These are phyloP conservation scores for Hypoxylon perforatum DNA, from an alignment of 495 filamentous ascomycete species.

Conservation along the genomic window DNA sequence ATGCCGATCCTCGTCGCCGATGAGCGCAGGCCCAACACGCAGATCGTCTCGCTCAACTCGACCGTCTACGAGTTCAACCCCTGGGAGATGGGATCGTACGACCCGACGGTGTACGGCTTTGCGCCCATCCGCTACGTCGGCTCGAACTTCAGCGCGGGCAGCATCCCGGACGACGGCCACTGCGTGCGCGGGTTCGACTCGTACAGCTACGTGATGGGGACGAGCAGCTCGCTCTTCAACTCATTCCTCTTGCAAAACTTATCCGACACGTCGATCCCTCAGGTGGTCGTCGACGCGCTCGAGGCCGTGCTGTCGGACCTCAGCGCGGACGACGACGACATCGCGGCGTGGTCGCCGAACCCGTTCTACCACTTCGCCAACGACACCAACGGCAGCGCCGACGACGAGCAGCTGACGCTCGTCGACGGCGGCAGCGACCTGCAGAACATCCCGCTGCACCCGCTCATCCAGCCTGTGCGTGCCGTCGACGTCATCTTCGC, in stretches of 20 bases:
- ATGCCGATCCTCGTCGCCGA: slow-evolving; percentile 87
- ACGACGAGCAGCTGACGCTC: slow-evolving; percentile 70
- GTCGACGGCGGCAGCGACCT: slow-evolving; percentile 84
- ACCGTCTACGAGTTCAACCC: slow-evolving; percentile 91
- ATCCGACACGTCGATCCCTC: slow-evolving; percentile 61
- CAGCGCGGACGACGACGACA: slow-evolving; percentile 72
- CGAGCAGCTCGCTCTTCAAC: slow-evolving; percentile 93
- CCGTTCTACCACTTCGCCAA: slow-evolving; percentile 82
- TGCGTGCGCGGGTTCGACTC: slow-evolving; percentile 90
- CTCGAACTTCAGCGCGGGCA: slow-evolving; percentile 78
- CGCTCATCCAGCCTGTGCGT: slow-evolving; percentile 82
- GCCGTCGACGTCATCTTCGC: slow-evolving; percentile 92
- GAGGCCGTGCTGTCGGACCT: slow-evolving; percentile 64
- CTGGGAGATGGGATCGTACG: slow-evolving; percentile 85
- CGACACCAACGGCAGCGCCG: slow-evolving; percentile 68
- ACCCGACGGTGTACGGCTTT: slow-evolving; percentile 84
- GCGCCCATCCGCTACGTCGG: slow-evolving; percentile 79
- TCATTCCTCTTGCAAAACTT: slow-evolving; percentile 69
- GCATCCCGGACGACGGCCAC: slow-evolving; percentile 63
- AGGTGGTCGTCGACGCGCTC: slow-evolving; percentile 63
- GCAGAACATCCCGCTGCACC: slow-evolving; percentile 89
- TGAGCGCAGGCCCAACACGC: slow-evolving; percentile 72
- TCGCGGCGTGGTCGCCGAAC: slow-evolving; percentile 85
- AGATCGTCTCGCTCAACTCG: slow-evolving; percentile 75
- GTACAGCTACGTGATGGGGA: slow-evolving; percentile 87